Evolutionary conservation across 108 stramenopile genomes (phyloP), one percentile per base, ranked within the genome.

Genomic region (Discostella pseudostelligera): DNA sequence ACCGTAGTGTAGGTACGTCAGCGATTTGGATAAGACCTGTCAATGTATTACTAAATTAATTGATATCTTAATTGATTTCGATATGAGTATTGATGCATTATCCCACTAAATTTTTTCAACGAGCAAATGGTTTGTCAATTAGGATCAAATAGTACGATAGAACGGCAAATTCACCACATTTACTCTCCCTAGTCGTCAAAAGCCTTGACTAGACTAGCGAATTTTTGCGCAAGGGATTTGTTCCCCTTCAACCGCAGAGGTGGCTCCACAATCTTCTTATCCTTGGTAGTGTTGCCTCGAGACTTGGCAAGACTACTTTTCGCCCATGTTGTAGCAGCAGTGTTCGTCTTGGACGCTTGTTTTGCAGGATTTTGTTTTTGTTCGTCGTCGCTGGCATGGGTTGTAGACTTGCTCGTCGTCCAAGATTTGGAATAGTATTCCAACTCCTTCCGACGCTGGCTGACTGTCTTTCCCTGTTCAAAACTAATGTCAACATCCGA

Each of bases 161-260:
- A n/a, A n/a, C n/a, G n/a, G n/a, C n/a, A n/a, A n/a, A n/a, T n/a
- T n/a, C n/a, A n/a, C n/a, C n/a, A n/a, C 32, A 32, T 32, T 5
- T 4, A 4, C 5, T 32, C 32, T 5, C 3, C 5, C 32, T 32
- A 32, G 5, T 32, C 32, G 5, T 74, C 74, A 51, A 63, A 76
- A 2, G 74, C 74, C 26, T 76, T 76, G 3, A 76, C 60, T 39
- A 76, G 42, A 35, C 47, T 62, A 0, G 74, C 74, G 43, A 76
- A 76, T 44, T 68, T 76, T 59, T 68, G 61, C 26, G 74, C 55
- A 25, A 75, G 65, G 39, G 56, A 63, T 37, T 58, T 68, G 67
- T 55, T 75, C 5, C 74, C 55, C 47, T 75, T 75, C 39, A 75
- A 26, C 22, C 74, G 72, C 13, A 73, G 25, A 16, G 26, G 50